phyloP scores from a whole-genome alignment of 768 basidiomycete genomes.

The Boletellus ananiceps region DNA sequence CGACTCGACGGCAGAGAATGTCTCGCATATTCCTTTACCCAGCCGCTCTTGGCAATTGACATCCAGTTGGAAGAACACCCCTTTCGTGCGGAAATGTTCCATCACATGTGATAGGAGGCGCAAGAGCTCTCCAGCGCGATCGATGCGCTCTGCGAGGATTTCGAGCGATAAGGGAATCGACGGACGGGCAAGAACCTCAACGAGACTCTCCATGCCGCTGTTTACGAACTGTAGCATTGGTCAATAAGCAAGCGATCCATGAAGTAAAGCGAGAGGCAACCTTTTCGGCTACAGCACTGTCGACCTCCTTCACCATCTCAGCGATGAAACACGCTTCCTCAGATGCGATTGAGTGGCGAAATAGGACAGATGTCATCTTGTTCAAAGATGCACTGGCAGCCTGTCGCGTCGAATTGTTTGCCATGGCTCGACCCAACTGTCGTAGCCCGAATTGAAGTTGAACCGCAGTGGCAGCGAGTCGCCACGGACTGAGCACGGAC shows the following conservation, averaged over 20 bases:
- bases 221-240: slow-evolving; percentile 56
- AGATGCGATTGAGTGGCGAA: slow-evolving; percentile 67
- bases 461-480: slow-evolving; percentile 74
- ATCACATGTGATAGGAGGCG: slow-evolving; percentile 66
- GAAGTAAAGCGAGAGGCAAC: slow-evolving; percentile 29
- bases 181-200: slow-evolving; percentile 45
- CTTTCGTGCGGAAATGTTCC: slow-evolving; percentile 52
- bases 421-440: slow-evolving; percentile 65
- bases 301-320: slow-evolving; percentile 73
- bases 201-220: slow-evolving; percentile 64
- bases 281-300: slow-evolving; percentile 62
- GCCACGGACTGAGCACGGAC: slow-evolving; percentile 76
- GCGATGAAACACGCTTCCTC: slow-evolving; percentile 82
- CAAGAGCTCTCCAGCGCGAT: slow-evolving; percentile 60
- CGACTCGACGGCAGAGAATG: slow-evolving; percentile 40
- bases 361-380: slow-evolving; percentile 60
- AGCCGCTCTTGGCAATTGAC: slow-evolving; percentile 52
- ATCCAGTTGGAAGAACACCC: slow-evolving; percentile 47
- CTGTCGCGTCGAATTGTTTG: slow-evolving; percentile 46
- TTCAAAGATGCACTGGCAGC: slow-evolving; percentile 61
- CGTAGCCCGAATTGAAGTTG: slow-evolving; percentile 73
- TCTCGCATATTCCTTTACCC: slow-evolving; percentile 43
- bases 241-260: not conserved
- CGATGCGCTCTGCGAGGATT: slow-evolving; percentile 39
- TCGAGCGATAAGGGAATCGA: slow-evolving; percentile 22